Evolutionary conservation across 2,329 filamentous ascomycete species (phyloP), one percentile per base, ranked within the genome.

Genomic region (Zymoseptoria ardabiliae): DNA sequence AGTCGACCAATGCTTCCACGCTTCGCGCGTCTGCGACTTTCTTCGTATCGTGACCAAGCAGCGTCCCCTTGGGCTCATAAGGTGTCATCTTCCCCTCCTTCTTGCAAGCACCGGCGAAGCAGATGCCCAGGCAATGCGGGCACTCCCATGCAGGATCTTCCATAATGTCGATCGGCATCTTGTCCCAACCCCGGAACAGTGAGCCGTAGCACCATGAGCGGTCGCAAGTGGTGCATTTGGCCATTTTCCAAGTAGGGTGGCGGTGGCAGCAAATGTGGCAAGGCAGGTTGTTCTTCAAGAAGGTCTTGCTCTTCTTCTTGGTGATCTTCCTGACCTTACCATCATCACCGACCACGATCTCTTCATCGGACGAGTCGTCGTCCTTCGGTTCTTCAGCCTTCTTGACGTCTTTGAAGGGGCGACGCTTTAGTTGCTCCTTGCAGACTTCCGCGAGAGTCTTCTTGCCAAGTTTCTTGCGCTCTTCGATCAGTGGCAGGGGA

Each of bases 361-460:
- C 65, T 72, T 82, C 73, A 71, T 81, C 70, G 72, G 76, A 75
- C 9, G 78, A 76, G 21, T 77, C 74, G 25, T 78, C 75, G n/a
- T 74, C 73, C 8, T 72, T 71, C 2, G 73, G 72, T 10, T 70
- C 71, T 23, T 73, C 69, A 49, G 83, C 81, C 65, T 89, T 88
- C 8, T 84, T 88, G 54, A 91, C 86, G 68, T 97, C 90, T 20
- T 88, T 87, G 81, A 87, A 97, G 0, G 93, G 92, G 35, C 94
- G 83, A 56, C 82, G 78, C 63, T 83, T 85, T 17, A 97, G 78
- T 67, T 96, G 90, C 65, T 95, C 89, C 72, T 97, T 93, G 72
- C 92, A 97, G n/a, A 97, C 86, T 68, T 97, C 88, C 4, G 93
- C 93, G 7, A 96, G 79, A 0, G 91, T 88, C 71, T 91, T 96